phyloP scores from a whole-genome alignment of 768 basidiomycete genomes.

The Boletus reticulatus region DNA sequence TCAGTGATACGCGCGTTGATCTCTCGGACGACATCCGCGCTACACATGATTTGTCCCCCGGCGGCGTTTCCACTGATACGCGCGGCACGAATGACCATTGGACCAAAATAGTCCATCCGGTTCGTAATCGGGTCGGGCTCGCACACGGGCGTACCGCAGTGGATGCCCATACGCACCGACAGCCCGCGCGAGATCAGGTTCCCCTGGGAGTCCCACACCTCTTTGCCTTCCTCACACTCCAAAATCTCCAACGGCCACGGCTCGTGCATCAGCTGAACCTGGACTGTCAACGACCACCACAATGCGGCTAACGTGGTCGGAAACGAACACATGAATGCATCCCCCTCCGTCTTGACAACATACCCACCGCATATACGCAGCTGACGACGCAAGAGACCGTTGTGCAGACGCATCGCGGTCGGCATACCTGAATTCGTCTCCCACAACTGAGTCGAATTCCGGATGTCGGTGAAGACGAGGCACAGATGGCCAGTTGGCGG shows the following conservation, averaged over 20 bases:
- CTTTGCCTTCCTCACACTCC: constrained; percentile 88
- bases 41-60: constrained; percentile 94
- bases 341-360: constrained; percentile 99
- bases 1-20: constrained; percentile 61
- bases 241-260: constrained; percentile 93
- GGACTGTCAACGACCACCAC: constrained; percentile 88
- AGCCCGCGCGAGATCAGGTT: constrained; percentile 80
- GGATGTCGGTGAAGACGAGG: constrained; percentile 96
- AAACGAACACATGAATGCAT: constrained; percentile 99
- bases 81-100: constrained; percentile 92
- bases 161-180: constrained; percentile 96
- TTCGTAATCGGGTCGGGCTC: constrained; percentile 88
- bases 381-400: constrained; percentile 78
- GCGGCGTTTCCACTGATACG: constrained; percentile 79
- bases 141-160: constrained; percentile 86
- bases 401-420: constrained; percentile 89
- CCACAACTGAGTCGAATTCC: constrained; percentile 96
- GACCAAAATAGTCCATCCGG: constrained; percentile 98
- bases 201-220: constrained; percentile 64
- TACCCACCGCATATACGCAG: constrained; percentile 92
- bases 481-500: constrained; percentile 87
- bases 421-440: constrained; percentile 95
- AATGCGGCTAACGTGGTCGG: constrained; percentile 82
- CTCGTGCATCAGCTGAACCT: constrained; percentile 75
- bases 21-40: constrained; percentile 82